Conservation (phyloP, 495 filamentous ascomycete species). For the Aspergillus egyptiacus region DNA sequence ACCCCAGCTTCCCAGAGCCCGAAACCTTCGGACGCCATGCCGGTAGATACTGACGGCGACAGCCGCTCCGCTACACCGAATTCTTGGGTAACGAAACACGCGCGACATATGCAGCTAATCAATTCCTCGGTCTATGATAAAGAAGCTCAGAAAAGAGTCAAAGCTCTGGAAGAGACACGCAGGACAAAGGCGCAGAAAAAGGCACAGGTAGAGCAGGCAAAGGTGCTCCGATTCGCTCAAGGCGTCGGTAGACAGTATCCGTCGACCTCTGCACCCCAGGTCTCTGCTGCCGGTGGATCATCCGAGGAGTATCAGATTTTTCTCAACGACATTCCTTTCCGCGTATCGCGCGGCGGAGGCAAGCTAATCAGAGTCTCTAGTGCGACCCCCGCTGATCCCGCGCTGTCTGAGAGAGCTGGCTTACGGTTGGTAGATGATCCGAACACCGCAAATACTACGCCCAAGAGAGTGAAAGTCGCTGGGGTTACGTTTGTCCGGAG, state of each 20-base stretch:
- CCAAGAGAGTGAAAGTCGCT: conserved; percentile 68
- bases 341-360: conserved; percentile 70
- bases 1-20: conserved; percentile 18
- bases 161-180: conserved; percentile 67
- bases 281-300: conserved; percentile 27
- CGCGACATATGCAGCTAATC: conserved; percentile 85
- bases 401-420: conserved; percentile 23
- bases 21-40: conserved; percentile 32
- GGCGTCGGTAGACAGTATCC: conserved; percentile 22
- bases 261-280: conserved; percentile 33
- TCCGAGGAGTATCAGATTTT: conserved; percentile 56
- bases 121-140: conserved; percentile 78
- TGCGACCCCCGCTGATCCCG: conserved; percentile 36
- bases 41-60: conserved; percentile 30
- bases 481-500: conserved; percentile 85
- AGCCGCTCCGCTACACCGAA: conserved; percentile 27
- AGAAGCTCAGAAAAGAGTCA: conserved; percentile 60
- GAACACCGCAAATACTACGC: conserved; percentile 63
- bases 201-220: conserved; percentile 59
- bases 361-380: conserved; percentile 74
- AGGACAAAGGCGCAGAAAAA: conserved; percentile 53
- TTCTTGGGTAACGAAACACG: conserved; percentile 71
- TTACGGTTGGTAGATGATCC: conserved; percentile 52
- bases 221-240: conserved; percentile 42
- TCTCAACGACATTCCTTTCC: conserved; percentile 72